These are phyloP conservation scores for Candida argentea DNA, from an alignment of 805 yeast species.

Conservation along the genomic window DNA sequence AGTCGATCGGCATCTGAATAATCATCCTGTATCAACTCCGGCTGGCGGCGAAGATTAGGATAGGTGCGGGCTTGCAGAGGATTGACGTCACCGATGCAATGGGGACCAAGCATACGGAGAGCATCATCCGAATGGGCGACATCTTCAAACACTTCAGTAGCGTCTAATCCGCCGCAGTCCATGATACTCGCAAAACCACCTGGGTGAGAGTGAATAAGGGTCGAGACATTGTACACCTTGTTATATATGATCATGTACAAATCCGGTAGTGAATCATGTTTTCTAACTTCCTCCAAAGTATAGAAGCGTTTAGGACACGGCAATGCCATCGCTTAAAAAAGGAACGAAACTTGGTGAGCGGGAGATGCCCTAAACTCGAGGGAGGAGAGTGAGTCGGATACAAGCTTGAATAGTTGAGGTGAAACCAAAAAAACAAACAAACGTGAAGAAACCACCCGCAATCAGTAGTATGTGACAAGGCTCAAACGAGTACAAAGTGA, in stretches of 20 bases:
- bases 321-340: too few relatives aligned
- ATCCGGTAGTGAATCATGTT: slow-evolving; percentile 67
- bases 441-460: too few relatives aligned
- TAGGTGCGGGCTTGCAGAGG: slow-evolving; percentile 9
- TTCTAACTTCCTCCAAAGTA: slow-evolving; percentile 44
- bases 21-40: slow-evolving; percentile 1
- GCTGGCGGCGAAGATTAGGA: slow-evolving; percentile 5
- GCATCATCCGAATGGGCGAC: slow-evolving; percentile 29
- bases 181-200: slow-evolving; percentile 63
- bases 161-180: slow-evolving; percentile 73
- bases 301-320: neutral
- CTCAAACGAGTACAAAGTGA: too few relatives aligned
- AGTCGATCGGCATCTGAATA: too few relatives aligned
- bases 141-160: slow-evolving; percentile 56
- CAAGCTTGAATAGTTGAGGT: too few relatives aligned
- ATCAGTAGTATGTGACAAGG: too few relatives aligned
- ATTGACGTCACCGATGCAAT: slow-evolving; percentile 18
- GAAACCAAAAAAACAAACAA: too few relatives aligned
- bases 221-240: slow-evolving; percentile 67
- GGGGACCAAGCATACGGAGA: slow-evolving; percentile 19
- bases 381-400: too few relatives aligned
- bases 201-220: slow-evolving; percentile 72
- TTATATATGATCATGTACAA: slow-evolving; percentile 80
- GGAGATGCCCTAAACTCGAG: too few relatives aligned
- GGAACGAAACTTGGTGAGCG: too few relatives aligned